Conservation (phyloP, 2,329 filamentous ascomycete genomes). For the Ophiostoma tasmaniense region DNA sequence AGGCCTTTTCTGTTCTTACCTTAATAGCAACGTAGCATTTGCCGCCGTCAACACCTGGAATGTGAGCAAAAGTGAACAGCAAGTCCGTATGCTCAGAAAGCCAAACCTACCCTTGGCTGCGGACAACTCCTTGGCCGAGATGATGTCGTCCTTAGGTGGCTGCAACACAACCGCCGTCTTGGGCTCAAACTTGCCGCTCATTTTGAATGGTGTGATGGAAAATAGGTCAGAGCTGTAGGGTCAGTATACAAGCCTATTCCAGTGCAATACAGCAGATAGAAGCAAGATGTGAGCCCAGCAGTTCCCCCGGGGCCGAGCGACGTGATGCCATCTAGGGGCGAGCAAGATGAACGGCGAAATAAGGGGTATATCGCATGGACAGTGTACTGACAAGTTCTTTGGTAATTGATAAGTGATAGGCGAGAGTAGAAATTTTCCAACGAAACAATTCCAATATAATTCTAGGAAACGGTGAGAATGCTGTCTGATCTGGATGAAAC, state of each 20-base stretch:
- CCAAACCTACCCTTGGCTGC: constrained; percentile 66
- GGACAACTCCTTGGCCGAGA: constrained; percentile 69
- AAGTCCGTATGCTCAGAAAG: background rate
- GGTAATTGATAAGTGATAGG: background rate
- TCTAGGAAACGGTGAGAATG: background rate
- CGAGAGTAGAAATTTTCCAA: background rate
- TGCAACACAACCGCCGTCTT: constrained; percentile 67
- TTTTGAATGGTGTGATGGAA: constrained; percentile 24
- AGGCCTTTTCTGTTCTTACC: constrained; percentile 29
- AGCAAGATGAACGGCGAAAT: background rate
- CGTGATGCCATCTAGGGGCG: background rate
- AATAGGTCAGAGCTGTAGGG: background rate
- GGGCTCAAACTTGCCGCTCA: constrained; percentile 65
- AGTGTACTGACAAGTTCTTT: background rate
- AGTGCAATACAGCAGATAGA: background rate
- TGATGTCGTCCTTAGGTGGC: constrained; percentile 80
- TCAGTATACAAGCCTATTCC: background rate
- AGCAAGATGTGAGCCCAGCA: background rate
- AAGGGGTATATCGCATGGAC: background rate
- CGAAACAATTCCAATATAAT: background rate
- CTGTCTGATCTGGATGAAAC: background rate
- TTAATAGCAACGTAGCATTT: constrained; percentile 64
- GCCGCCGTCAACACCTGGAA: constrained; percentile 52
- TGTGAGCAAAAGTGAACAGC: background rate
- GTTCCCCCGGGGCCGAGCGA: background rate